phyloP scores from a whole-genome alignment of 116 monocot species.

The Phalaenopsis hybrid region DNA sequence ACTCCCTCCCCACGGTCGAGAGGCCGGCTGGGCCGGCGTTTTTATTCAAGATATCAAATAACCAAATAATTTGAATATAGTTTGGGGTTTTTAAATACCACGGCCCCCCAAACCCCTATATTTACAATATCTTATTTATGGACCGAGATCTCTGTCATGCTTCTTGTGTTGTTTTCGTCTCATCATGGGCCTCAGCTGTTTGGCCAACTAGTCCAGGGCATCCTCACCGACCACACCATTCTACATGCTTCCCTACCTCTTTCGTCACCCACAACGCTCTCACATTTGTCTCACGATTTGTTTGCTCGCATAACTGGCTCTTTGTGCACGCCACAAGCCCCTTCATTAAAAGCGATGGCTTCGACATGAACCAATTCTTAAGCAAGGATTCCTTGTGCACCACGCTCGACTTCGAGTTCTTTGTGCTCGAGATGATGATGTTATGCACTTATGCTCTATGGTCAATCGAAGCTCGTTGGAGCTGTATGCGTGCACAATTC shows the following conservation, averaged over 20 bases:
- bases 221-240: conserved; percentile 48
- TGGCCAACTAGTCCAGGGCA: conserved; percentile 96
- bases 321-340: conserved; percentile 89
- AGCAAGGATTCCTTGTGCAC: conserved; percentile 61
- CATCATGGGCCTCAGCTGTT: conserved; percentile 58
- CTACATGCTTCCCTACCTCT: conserved; percentile 56
- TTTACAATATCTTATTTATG: too few species aligned
- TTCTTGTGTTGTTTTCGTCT: too few species aligned
- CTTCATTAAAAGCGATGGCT: conserved; percentile 55
- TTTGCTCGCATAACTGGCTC: conserved; percentile 93
- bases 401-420: conserved; percentile 21
- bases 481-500: conserved; percentile 70
- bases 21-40: too few species aligned
- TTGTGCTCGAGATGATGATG: conserved; percentile 66
- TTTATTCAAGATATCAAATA: too few species aligned
- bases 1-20: too few species aligned
- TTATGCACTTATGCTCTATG: conserved; percentile 60
- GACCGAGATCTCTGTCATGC: too few species aligned
- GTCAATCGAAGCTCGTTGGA: conserved; percentile 81
- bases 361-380: conserved; percentile 41
- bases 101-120: too few species aligned
- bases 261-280: conserved; percentile 60
- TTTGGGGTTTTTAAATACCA: too few species aligned
- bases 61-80: too few species aligned
- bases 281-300: conserved; percentile 86